Evolutionary conservation across 2,329 filamentous ascomycete species (phyloP).

Genomic region (Penicillium sp.): DNA sequence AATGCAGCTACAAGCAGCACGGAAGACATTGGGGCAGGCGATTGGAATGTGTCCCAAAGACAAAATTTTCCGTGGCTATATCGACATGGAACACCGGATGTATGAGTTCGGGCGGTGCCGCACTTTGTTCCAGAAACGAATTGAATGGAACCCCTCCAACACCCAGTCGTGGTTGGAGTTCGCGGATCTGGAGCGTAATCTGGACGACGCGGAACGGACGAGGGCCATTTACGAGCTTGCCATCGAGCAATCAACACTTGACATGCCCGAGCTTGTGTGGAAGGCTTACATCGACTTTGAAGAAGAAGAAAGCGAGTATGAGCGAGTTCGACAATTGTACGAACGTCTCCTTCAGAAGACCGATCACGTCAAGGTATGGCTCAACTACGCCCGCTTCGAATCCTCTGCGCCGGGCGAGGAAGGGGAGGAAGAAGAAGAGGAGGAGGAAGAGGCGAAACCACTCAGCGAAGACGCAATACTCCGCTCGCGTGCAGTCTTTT

Average conservation of each 20-base stretch:
- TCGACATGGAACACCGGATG: constrained; percentile 86
- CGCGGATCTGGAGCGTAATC: constrained; percentile 84
- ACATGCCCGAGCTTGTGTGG: constrained; percentile 98
- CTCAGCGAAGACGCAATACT: constrained; percentile 81
- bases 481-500: constrained; percentile 79
- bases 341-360: constrained; percentile 91
- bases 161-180: constrained; percentile 96
- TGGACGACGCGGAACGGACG: constrained; percentile 85
- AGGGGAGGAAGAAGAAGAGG: constrained; percentile 57
- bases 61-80: constrained; percentile 89
- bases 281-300: constrained; percentile 99
- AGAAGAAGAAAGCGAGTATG: constrained; percentile 90
- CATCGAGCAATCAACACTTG: constrained; percentile 75
- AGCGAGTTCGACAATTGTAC: constrained; percentile 76
- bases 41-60: constrained; percentile 96
- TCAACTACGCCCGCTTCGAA: constrained; percentile 97
- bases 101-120: constrained; percentile 93
- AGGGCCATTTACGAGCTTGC: constrained; percentile 91
- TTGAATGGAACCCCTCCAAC: constrained; percentile 88
- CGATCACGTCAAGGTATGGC: constrained; percentile 99
- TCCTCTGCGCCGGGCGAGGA: constrained; percentile 82
- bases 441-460: constrained; percentile 56
- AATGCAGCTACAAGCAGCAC: constrained; percentile 72
- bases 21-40: constrained; percentile 85
- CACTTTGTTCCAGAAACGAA: constrained; percentile 88